Evolutionary conservation across 1,284 basidiomycete species (phyloP), one percentile per base, ranked within the genome.

Genomic region (Tetrapyrgos nigripes): DNA sequence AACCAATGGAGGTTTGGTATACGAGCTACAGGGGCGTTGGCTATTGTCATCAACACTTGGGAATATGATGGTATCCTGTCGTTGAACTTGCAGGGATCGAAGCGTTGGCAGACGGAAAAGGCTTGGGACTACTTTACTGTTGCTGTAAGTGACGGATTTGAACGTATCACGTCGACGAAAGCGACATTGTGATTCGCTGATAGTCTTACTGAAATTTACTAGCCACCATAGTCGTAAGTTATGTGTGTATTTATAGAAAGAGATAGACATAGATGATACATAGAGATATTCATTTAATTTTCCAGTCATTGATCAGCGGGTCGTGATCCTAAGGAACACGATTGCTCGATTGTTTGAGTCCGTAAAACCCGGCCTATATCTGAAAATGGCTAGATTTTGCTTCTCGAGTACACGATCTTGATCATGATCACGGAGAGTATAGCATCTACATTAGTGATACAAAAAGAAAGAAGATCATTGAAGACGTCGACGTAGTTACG

Each of bases 41-140:
- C 49, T 4, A 50, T 50, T 9, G 49, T 50, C 4, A 31, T 50
- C 26, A 50, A 50, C 21, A 50, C 49, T 33, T 50, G 49, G 49
- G 49, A 28, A 21, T 50, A 50, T 26, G 29, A 50, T 33, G 49
- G 49, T 8, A 26, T 26, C 17, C 26, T 50, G 29, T 50, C 19
- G 13, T 26, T 50, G 49, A 50, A 50, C 21, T 19, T 50, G 11
- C 49, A 50, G 29, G 49, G n/a, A 29, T 50, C 49, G 14, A 14
- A 24, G 4, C 49, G 49, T 50, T 50, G 26, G 26, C 31, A 50
- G 19, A 33, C 19, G 19, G 27, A 50, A 14, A 26, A 33, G 24
- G 26, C 31, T n/a, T 50, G 49, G 49, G 13, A 31, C 31, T 29
- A 11, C 17, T 50, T 50, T 33, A 5, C 26, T n/a, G 11, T 14